Evolutionary conservation across 2,329 filamentous ascomycete genomes (phyloP).

Genomic region (Phyllosticta citrichinensis): DNA sequence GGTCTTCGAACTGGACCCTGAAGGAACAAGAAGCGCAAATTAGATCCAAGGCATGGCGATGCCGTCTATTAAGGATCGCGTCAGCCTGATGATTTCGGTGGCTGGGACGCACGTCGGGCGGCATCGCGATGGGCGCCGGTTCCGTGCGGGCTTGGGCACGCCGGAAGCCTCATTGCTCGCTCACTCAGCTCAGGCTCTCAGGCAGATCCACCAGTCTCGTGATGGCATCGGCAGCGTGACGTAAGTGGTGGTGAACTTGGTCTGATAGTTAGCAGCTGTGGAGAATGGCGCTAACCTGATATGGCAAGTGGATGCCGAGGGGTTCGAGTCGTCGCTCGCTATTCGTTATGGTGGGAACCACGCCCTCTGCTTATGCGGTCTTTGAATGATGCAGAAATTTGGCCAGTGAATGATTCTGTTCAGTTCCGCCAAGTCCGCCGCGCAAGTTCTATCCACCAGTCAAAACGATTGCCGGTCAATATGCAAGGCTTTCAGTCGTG

Average conservation of each 20-base stretch:
- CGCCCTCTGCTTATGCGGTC: neutral
- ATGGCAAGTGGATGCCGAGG: neutral
- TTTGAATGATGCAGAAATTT: neutral
- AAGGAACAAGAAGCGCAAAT: neutral
- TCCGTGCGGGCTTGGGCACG: neutral
- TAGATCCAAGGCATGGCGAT: neutral
- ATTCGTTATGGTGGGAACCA: neutral
- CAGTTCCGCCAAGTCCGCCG: neutral
- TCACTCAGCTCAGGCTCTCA: neutral
- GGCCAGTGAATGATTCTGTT: too few species aligned
- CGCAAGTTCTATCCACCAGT: neutral
- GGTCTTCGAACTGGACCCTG: neutral
- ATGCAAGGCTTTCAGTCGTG: neutral
- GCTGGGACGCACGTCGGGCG: neutral
- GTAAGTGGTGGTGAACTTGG: neutral
- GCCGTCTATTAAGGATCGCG: neutral
- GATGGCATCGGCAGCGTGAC: neutral
- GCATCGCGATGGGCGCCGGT: neutral
- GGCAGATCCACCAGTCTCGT: neutral
- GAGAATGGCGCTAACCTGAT: neutral
- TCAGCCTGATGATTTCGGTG: neutral
- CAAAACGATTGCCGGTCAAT: neutral
- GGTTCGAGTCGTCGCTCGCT: neutral
- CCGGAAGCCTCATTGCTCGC: neutral
- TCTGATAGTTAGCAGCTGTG: neutral